Percentiles rank a stretch among this genome's conserved stretches.
Conservation (phyloP, 768 basidiomycete species). For the Infundibulicybe gibba region DNA sequence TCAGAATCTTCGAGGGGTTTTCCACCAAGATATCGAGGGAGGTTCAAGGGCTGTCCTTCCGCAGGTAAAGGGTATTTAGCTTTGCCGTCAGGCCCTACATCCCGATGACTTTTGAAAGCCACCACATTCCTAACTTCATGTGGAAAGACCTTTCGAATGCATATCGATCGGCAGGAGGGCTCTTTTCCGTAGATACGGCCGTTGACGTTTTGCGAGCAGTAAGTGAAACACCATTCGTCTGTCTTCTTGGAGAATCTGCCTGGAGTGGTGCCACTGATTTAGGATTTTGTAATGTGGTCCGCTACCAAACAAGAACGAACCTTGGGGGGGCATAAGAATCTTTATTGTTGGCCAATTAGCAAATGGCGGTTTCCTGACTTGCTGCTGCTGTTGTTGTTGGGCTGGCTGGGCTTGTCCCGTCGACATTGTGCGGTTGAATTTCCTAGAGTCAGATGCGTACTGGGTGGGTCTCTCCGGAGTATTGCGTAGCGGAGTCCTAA, state of each 20-base stretch:
- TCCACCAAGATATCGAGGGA: slow-evolving; percentile 43
- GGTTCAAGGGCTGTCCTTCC: slow-evolving; percentile 56
- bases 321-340: slow-evolving; percentile 49
- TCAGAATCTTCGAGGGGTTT: slow-evolving; percentile 29
- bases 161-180: slow-evolving; percentile 56
- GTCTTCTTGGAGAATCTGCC: slow-evolving; percentile 55
- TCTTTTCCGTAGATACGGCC: slow-evolving; percentile 47
- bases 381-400: slow-evolving; percentile 28
- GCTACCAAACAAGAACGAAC: slow-evolving; percentile 18
- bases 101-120: slow-evolving; percentile 40
- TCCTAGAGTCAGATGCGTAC: slow-evolving; percentile 6
- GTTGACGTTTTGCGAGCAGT: slow-evolving; percentile 53
- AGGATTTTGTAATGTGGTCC: background rate
- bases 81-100: slow-evolving; percentile 39
- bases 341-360: slow-evolving; percentile 51
- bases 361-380: slow-evolving; percentile 32
- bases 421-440: slow-evolving; percentile 15
- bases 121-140: slow-evolving; percentile 58
- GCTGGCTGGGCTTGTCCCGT: slow-evolving; percentile 18
- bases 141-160: slow-evolving; percentile 62
- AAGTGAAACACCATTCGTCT: slow-evolving; percentile 66
- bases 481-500: slow-evolving; percentile 20
- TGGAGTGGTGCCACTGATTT: slow-evolving; percentile 18
- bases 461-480: slow-evolving; percentile 4
- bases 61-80: slow-evolving; percentile 59